A percentile compares a stretch with the other conserved stretches of the same genome.
Evolutionary conservation across 257 asterid species (phyloP).

Genomic region (Plantago major): DNA sequence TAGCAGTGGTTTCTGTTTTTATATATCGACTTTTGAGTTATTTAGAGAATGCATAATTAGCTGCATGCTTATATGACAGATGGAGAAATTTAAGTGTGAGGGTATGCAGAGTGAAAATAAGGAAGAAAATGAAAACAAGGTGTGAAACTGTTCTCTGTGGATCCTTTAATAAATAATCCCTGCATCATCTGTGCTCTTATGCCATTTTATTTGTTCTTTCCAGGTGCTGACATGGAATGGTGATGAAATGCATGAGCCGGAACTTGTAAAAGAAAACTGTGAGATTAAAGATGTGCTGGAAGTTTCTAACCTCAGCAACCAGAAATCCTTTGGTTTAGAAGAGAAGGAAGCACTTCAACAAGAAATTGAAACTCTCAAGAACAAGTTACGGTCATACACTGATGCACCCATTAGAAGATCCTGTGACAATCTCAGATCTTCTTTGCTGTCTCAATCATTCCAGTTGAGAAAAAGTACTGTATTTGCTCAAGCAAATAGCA

Average conservation of each 20-base stretch:
- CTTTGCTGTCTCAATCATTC: slow-evolving; percentile 76
- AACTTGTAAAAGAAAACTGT: slow-evolving; percentile 35
- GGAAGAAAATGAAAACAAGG: slow-evolving; percentile 36
- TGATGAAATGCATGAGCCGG: slow-evolving; percentile 27
- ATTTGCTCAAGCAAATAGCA: slow-evolving; percentile 31
- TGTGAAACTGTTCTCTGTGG: slow-evolving; percentile 12
- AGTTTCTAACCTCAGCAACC: slow-evolving; percentile 5
- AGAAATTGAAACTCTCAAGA: slow-evolving; percentile 63
- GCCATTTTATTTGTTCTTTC: background rate
- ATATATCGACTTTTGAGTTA: background rate
- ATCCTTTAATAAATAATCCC: background rate
- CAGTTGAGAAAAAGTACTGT: slow-evolving; percentile 69
- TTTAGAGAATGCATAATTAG: slow-evolving; percentile 13
- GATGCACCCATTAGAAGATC: slow-evolving; percentile 57
- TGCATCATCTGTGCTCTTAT: background rate
- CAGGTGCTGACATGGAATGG: slow-evolving; percentile 44
- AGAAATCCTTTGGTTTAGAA: slow-evolving; percentile 34
- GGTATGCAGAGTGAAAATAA: slow-evolving; percentile 25
- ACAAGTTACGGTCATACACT: slow-evolving; percentile 45
- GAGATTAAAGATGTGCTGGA: slow-evolving; percentile 41
- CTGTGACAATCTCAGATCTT: slow-evolving; percentile 59
- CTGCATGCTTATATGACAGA: slow-evolving; percentile 40
- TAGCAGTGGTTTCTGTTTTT: slow-evolving; percentile 16
- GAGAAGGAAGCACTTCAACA: slow-evolving; percentile 65
- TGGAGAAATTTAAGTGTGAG: slow-evolving; percentile 51